Base-by-base conservation (phyloP, 306 rosid species). In the Mimosa pudica region DNA sequence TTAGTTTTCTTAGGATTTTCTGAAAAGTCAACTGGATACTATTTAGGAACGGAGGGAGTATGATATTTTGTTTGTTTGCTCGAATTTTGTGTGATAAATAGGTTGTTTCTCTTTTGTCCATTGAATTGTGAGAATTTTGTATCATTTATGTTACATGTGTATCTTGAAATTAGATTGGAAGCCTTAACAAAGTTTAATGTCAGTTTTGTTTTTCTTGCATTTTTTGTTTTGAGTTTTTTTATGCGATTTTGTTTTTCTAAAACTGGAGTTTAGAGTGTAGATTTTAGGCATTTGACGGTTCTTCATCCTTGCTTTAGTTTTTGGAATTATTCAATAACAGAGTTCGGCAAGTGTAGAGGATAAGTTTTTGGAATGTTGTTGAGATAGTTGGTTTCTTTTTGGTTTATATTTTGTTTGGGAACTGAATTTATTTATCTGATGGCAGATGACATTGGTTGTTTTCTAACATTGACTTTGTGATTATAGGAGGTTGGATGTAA, bases 401-500 rank as follows among this genome's bases (percentile, higher is more conserved):
- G 41, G 71, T 52, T 69, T 80, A 57, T 41, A 8, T 8, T 51
- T 61, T 61, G 44, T 44, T 67, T 36, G 36, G 61, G 68, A 67
- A 18, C 60, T 57, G 70, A 48, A 55, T 35, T 74, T 16, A 6
- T 75, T 74, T 16, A 6, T 75, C 4, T 57, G 17, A 63, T 64
- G 10, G 14, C 42, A 49, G 44, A 62, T 24, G n/a, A 47, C 63
- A 57, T n/a, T 76, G 20, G 55, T 75, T 62, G 70, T 68, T 52
- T 75, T 46, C 67, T 4, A 63, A 2, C 36, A 68, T 35, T 73
- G 70, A 76, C 63, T 82, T 81, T 79, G 71, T 80, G 70, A 69
- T 54, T 81, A 88, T 83, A 95, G 98, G 98, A 95, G 83, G 98
- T 92, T 80, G 98, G 98, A 63, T 90, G 98, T 78, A 92, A 95